Base-by-base conservation (phyloP, 2,329 filamentous ascomycete genomes). In the Emmonsia crescens region DNA sequence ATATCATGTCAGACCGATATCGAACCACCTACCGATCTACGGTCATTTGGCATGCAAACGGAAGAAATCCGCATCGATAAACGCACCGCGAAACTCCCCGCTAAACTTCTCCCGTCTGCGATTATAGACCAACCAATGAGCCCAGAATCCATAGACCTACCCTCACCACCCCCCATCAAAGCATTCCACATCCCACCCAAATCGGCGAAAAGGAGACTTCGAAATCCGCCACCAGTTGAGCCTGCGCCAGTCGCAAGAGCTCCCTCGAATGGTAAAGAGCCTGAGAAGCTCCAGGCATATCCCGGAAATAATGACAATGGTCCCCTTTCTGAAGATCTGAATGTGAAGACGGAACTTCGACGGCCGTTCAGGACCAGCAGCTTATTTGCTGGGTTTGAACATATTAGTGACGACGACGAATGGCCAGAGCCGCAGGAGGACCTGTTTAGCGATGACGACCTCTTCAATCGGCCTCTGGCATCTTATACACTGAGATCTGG, bases 51-150 rank as follows among this genome's bases (percentile, higher is more conserved):
- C 2, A 82, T 92, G 62, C 94, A 99, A 77, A 99, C 94, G 0
- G 92, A 97, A 67, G 89, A 90, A 63, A 96, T 97, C 62, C 84
- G 89, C 61, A 84, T 95, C 5, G 92, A 96, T 70, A 84, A 85
- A 76, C 84, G 91, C 64, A 78, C 90, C 52, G 84, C 88, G 64
- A 86, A 85, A 66, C 79, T 96, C 31, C 90, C 91, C 16, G 78
- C 85, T 1, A 89, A 94, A 70, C 80, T 96, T 40, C 85, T 91
- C 61, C 91, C 91, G 0, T 93, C 89, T 0, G 81, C 86, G 21
- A 88, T 96, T 64, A 77, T 77, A n/a, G 82, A 81, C 59, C 75
- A 79, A 61, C 78, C 80, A 42, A 72, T 74, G 10, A 76, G 56
- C n/a, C 64, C 62, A 24, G 58, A 66, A 21, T 65, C 66, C 51